A percentile compares a stretch with the other conserved stretches of the same genome.
These are phyloP conservation scores for Talaromyces sp. DNA, from an alignment of 2,329 filamentous ascomycete species.

Conservation along the genomic window DNA sequence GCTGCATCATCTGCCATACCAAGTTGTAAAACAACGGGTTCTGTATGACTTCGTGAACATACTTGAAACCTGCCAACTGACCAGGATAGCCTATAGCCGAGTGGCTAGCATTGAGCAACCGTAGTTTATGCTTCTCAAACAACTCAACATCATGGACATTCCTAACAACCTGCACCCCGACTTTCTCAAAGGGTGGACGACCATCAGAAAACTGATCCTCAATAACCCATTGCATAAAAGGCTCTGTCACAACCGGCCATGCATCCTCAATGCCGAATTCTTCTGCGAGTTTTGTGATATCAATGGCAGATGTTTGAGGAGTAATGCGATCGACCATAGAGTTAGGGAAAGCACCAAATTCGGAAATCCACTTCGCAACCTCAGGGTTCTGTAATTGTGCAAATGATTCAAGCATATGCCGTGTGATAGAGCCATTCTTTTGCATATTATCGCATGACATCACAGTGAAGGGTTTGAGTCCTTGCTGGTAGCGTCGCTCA, in stretches of 20 bases:
- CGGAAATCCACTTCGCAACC: slow-evolving; percentile 50
- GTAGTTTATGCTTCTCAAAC: slow-evolving; percentile 58
- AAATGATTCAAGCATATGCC: slow-evolving; percentile 52
- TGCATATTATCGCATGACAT: slow-evolving; percentile 58
- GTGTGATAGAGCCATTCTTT: slow-evolving; percentile 55
- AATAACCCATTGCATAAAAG: slow-evolving; percentile 56
- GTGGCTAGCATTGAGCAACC: slow-evolving; percentile 54
- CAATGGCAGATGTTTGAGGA: slow-evolving; percentile 47
- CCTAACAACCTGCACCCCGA: slow-evolving; percentile 52
- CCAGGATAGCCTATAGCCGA: slow-evolving; percentile 53
- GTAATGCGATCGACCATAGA: slow-evolving; percentile 57
- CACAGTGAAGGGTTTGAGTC: slow-evolving; percentile 54
- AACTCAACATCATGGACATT: slow-evolving; percentile 53
- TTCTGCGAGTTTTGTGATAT: slow-evolving; percentile 46
- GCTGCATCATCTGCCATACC: slow-evolving; percentile 55
- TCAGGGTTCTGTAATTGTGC: slow-evolving; percentile 48
- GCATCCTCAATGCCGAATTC: slow-evolving; percentile 49
- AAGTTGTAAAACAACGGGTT: slow-evolving; percentile 48
- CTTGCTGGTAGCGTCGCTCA: slow-evolving; percentile 44
- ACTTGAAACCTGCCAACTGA: slow-evolving; percentile 52
- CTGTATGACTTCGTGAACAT: slow-evolving; percentile 55
- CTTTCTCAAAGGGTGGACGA: slow-evolving; percentile 52
- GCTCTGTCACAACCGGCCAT: slow-evolving; percentile 56
- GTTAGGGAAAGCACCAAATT: slow-evolving; percentile 53
- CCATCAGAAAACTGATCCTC: slow-evolving; percentile 53